phyloP scores from a whole-genome alignment of 176 grass and related monocot species.

The Neostapfia colusana region DNA sequence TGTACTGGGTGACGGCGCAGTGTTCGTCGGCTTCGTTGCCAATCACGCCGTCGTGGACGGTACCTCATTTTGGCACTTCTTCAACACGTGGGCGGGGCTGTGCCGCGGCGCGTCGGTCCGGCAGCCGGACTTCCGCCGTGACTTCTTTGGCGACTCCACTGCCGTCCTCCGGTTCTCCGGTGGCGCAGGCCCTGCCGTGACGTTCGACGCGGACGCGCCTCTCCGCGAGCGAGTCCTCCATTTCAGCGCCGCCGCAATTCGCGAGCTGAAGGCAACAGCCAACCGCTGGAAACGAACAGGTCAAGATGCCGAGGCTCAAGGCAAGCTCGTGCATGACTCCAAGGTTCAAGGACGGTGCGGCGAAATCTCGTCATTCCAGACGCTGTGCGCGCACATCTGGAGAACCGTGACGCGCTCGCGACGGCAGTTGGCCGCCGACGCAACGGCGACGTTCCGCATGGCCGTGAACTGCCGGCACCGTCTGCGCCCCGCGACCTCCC shows the following conservation, averaged over 20 bases:
- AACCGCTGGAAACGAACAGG: constrained; percentile 34
- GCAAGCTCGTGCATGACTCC: constrained; percentile 56
- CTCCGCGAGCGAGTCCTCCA: constrained; percentile 72
- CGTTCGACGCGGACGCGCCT: constrained; percentile 67
- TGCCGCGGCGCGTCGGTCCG: constrained; percentile 57
- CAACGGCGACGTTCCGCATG: constrained; percentile 74
- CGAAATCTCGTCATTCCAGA: constrained; percentile 78
- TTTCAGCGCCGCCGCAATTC: constrained; percentile 56
- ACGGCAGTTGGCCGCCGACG: constrained; percentile 40
- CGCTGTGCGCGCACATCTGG: constrained; percentile 80
- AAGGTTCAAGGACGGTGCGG: background rate
- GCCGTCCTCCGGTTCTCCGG: constrained; percentile 66
- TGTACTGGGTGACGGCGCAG: constrained; percentile 68
- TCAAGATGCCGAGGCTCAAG: constrained; percentile 39
- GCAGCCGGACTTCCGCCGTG: constrained; percentile 59
- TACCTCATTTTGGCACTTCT: constrained; percentile 95
- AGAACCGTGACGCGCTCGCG: constrained; percentile 70
- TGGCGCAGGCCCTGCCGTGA: constrained; percentile 56
- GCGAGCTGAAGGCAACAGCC: constrained; percentile 65
- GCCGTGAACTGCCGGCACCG: constrained; percentile 95
- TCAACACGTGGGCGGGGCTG: constrained; percentile 83
- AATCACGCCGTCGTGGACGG: constrained; percentile 82
- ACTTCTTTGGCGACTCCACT: constrained; percentile 65
- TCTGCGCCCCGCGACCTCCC: constrained; percentile 54
- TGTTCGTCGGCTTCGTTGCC: constrained; percentile 73